A percentile compares a stretch with the other conserved stretches of the same genome.
phyloP scores from a whole-genome alignment of 495 filamentous ascomycete genomes.

The Sabuloglossum arenarium region DNA sequence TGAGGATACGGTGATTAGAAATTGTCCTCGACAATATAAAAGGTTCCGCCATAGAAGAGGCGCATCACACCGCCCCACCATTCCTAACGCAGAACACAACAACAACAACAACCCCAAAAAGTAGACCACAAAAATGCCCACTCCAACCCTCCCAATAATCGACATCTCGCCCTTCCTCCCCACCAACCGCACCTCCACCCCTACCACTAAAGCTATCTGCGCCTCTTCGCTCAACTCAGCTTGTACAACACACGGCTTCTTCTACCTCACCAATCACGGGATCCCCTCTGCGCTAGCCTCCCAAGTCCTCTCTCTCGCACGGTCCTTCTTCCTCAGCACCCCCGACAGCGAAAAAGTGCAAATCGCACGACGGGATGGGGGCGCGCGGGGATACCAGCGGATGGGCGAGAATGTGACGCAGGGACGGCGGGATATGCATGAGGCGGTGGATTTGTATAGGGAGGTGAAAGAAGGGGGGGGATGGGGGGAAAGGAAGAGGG shows the following conservation, averaged over 20 bases:
- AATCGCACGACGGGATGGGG: slow-evolving; percentile 12
- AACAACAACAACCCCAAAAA: too few species aligned
- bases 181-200: background rate
- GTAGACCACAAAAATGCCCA: too few species aligned
- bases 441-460: slow-evolving; percentile 16
- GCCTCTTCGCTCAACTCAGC: slow-evolving; percentile 10
- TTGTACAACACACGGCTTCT: slow-evolving; percentile 15
- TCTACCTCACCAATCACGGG: slow-evolving; percentile 18
- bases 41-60: too few species aligned
- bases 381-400: slow-evolving; percentile 16
- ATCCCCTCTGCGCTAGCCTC: slow-evolving; percentile 10
- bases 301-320: slow-evolving; percentile 11
- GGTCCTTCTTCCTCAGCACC: slow-evolving; percentile 13
- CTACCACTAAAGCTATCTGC: slow-evolving; percentile 1
- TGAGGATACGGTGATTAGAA: too few species aligned
- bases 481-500: slow-evolving; percentile 4
- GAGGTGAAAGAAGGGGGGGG: slow-evolving; percentile 7
- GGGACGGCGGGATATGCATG: slow-evolving; percentile 11
- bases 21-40: too few species aligned
- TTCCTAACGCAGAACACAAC: too few species aligned
- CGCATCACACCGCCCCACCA: too few species aligned
- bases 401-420: slow-evolving; percentile 15
- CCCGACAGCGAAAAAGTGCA: slow-evolving; percentile 11
- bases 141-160: slow-evolving; percentile 11
- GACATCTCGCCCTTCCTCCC: slow-evolving; percentile 12